Percentiles rank a stretch among this genome's conserved stretches.
Conservation (phyloP, 176 grass and related monocot genomes). For the Saccharum officinarum region DNA sequence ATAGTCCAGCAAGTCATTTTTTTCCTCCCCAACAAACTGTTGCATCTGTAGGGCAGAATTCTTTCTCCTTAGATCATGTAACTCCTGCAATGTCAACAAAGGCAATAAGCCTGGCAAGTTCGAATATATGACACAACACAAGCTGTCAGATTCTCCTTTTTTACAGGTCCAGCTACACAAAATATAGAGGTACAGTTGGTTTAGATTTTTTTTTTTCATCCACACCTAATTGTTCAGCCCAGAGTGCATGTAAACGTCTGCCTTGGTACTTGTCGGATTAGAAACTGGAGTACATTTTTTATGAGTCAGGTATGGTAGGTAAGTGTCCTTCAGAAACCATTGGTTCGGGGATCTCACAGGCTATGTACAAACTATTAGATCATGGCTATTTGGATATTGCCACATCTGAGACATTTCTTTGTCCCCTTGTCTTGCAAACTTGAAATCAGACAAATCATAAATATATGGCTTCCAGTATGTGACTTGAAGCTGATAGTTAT, state of each 20-base stretch:
- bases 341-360: too few species aligned
- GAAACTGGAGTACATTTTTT: neutral
- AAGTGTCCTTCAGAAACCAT: neutral
- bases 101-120: neutral
- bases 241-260: neutral
- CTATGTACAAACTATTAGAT: neutral
- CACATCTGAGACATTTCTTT: neutral
- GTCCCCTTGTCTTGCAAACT: neutral
- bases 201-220: neutral
- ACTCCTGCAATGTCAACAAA: slow-evolving; percentile 56
- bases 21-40: slow-evolving; percentile 91
- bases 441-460: neutral
- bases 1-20: slow-evolving; percentile 92
- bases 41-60: slow-evolving; percentile 94
- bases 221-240: neutral
- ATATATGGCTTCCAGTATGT: neutral
- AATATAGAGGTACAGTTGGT: neutral
- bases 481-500: neutral
- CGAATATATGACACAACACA: neutral
- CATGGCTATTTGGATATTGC: neutral
- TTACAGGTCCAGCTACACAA: neutral
- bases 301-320: neutral
- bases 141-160: neutral
- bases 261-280: neutral
- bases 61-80: slow-evolving; percentile 76